phyloP scores from a whole-genome alignment of 2,329 filamentous ascomycete genomes.

The Colletotrichum echinochloae region DNA sequence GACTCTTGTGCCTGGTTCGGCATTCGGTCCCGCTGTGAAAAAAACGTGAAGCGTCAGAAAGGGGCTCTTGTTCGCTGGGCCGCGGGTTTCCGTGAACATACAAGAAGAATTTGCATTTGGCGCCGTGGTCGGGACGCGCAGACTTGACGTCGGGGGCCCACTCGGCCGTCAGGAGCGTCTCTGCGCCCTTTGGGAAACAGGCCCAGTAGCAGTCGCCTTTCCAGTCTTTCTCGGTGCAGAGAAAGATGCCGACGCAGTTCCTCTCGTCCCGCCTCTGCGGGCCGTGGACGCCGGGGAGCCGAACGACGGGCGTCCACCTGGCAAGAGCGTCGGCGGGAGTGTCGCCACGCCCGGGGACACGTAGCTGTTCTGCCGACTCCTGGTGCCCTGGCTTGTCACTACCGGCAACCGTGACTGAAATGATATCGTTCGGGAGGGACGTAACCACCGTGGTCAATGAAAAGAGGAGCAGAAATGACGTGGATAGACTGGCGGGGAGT shows the following conservation, averaged over 20 bases:
- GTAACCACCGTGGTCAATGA: no score
- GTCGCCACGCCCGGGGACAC: neutral
- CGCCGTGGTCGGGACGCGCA: neutral
- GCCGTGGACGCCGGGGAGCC: neutral
- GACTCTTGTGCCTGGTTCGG: neutral
- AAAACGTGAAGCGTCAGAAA: neutral
- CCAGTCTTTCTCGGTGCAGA: slow-evolving; percentile 5
- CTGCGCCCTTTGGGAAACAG: neutral
- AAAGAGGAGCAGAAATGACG: no score
- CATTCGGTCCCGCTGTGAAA: neutral
- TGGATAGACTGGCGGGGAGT: neutral
- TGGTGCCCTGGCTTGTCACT: neutral
- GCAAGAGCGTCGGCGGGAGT: neutral
- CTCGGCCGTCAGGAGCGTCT: neutral
- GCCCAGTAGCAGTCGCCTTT: slow-evolving; percentile 5
- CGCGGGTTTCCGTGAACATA: neutral
- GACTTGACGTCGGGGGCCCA: slow-evolving; percentile 9
- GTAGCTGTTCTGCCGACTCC: neutral
- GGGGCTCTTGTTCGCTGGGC: neutral
- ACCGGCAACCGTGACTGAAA: no score
- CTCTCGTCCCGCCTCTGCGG: neutral
- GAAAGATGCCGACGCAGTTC: neutral
- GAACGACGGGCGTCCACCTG: neutral
- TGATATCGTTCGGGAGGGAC: neutral
- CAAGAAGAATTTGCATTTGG: slow-evolving; percentile 14